These are phyloP conservation scores for Rosa hybrid DNA, from an alignment of 331 rosid species.

Conservation along the genomic window DNA sequence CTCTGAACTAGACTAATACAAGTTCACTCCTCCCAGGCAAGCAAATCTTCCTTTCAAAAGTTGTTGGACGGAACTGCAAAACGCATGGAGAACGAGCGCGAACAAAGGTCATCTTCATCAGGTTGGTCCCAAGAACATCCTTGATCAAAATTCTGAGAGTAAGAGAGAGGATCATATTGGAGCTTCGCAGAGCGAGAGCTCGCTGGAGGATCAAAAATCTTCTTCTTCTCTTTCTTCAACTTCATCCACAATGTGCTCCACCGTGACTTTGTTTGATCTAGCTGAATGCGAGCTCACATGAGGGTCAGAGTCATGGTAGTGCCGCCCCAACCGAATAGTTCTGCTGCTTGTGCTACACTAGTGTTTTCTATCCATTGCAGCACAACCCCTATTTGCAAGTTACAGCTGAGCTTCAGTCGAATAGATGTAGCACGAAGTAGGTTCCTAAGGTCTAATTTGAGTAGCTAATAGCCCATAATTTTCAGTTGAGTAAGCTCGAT, in stretches of 20 bases:
- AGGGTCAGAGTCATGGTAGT: constrained; percentile 6
- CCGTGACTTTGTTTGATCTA: constrained; percentile 19
- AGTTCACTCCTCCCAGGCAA: constrained; percentile 11
- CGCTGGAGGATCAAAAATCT: constrained; percentile 28
- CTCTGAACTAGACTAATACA: background rate
- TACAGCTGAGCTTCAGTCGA: background rate
- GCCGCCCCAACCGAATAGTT: constrained; percentile 34
- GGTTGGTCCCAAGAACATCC: constrained; percentile 46
- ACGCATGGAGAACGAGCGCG: constrained; percentile 54
- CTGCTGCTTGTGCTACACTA: constrained; percentile 36
- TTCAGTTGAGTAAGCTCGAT: constrained; percentile 15
- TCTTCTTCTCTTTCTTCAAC: constrained; percentile 49
- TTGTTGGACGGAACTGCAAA: constrained; percentile 54
- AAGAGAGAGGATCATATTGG: constrained; percentile 50
- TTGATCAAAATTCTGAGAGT: constrained; percentile 59
- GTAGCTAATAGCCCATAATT: constrained; percentile 15
- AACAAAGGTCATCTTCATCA: constrained; percentile 16
- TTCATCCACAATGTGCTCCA: constrained; percentile 39
- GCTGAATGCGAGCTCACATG: background rate
- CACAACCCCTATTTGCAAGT: background rate
- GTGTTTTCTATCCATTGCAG: constrained; percentile 40
- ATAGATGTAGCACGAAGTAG: background rate
- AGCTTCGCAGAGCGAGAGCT: constrained; percentile 14
- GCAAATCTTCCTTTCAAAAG: constrained; percentile 20
- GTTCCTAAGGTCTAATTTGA: constrained; percentile 7